Evolutionary conservation across 306 rosid genomes (phyloP).

Genomic region (Benincasa hispida): DNA sequence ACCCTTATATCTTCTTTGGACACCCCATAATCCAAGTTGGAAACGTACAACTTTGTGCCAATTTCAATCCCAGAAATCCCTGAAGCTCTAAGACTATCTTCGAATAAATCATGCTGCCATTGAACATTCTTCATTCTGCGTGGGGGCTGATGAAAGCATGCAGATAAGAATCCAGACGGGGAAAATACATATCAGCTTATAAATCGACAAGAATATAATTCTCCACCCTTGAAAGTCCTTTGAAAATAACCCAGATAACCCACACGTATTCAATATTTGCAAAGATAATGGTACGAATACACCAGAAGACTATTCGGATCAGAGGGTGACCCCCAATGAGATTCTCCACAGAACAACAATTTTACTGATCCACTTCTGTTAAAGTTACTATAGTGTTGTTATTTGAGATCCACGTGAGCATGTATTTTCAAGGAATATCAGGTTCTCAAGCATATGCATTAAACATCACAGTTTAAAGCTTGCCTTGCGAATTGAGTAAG

Average conservation of each 20-base stretch:
- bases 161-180: slow-evolving; percentile 68
- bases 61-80: slow-evolving; percentile 83
- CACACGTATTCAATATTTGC: slow-evolving; percentile 45
- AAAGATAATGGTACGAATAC: slow-evolving; percentile 35
- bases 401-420: slow-evolving; percentile 8
- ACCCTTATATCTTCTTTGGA: slow-evolving; percentile 99
- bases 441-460: slow-evolving; percentile 65
- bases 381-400: slow-evolving; percentile 4
- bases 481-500: slow-evolving; percentile 93
- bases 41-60: slow-evolving; percentile 84
- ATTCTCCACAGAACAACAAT: slow-evolving; percentile 57
- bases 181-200: slow-evolving; percentile 67
- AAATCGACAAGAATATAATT: slow-evolving; percentile 55
- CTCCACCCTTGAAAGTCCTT: slow-evolving; percentile 82
- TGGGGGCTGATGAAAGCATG: slow-evolving; percentile 77
- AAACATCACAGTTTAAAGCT: slow-evolving; percentile 74
- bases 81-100: slow-evolving; percentile 94
- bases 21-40: slow-evolving; percentile 93
- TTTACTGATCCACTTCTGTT: slow-evolving; percentile 32
- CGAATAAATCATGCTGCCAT: slow-evolving; percentile 84
- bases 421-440: slow-evolving; percentile 24
- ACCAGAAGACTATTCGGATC: slow-evolving; percentile 29
- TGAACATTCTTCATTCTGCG: slow-evolving; percentile 80
- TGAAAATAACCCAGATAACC: slow-evolving; percentile 54
- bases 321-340: slow-evolving; percentile 44